Evolutionary conservation across 1,284 basidiomycete genomes (phyloP).

Genomic region (Cutaneotrichosporon sp.): DNA sequence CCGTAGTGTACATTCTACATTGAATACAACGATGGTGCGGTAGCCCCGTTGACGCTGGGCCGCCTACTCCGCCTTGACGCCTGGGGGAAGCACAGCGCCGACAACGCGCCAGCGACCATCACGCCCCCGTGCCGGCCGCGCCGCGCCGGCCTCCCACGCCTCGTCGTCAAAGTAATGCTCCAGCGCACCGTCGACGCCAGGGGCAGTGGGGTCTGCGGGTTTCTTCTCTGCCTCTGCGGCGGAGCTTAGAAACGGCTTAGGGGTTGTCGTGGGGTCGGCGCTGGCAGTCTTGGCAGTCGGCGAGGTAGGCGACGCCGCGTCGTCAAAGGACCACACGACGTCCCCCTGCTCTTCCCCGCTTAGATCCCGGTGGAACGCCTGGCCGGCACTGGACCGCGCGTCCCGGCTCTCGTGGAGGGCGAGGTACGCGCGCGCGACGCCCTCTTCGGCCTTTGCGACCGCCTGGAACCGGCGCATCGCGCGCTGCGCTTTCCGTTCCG

Average conservation of each 20-base stretch:
- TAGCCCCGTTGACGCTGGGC: too few relatives aligned
- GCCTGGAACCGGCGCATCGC: slow-evolving; percentile 41
- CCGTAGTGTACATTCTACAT: too few relatives aligned
- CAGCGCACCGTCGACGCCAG: slow-evolving; percentile 7
- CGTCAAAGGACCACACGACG: not conserved
- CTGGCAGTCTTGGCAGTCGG: too few relatives aligned
- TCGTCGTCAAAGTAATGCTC: slow-evolving; percentile 34
- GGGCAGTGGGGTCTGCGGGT: slow-evolving; percentile 6
- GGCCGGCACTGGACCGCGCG: not conserved
- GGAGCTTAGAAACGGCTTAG: too few relatives aligned
- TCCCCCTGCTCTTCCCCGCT: not conserved
- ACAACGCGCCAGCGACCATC: slow-evolving; percentile 28
- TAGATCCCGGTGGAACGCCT: not conserved
- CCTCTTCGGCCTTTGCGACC: slow-evolving; percentile 36
- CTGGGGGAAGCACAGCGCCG: slow-evolving; percentile 2
- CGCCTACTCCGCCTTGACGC: not conserved
- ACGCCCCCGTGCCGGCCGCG: slow-evolving; percentile 9
- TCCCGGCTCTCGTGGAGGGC: slow-evolving; percentile 13
- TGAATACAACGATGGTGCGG: too few relatives aligned
- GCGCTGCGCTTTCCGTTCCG: slow-evolving; percentile 20
- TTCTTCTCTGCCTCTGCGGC: not conserved
- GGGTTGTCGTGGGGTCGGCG: too few relatives aligned
- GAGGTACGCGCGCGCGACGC: slow-evolving; percentile 30
- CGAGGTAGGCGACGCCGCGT: too few relatives aligned
- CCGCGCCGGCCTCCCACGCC: slow-evolving; percentile 28